Evolutionary conservation across 2,329 filamentous ascomycete species (phyloP), one percentile per base, ranked within the genome.

Genomic region (Exophiala spinifera): DNA sequence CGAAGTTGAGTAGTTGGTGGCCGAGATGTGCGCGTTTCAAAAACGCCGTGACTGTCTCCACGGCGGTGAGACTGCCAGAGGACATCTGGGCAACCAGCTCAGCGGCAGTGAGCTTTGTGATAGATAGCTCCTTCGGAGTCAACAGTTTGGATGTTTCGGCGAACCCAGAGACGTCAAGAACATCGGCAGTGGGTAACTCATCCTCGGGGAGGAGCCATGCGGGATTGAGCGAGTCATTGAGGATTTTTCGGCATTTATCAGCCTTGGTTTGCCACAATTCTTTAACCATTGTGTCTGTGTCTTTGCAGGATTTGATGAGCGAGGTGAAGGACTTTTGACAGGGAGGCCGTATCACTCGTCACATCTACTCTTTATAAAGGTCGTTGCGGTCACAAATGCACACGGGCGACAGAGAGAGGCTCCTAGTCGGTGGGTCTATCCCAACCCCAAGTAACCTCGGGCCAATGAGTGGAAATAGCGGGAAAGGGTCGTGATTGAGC

Each of bases 81-180:
- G 20, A 20, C 3, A 80, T 70, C 1, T 62, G 68, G 3, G 68
- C 64, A 0, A 72, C 74, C 4, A 63, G 70, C 51, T 77, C 73
- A 56, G 79, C 75, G 40, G 74, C 73, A 15, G 67, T 65, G 10
- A 60, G 70, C 28, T 78, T 74, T 0, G 78, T 80, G 42, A 80
- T 79, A 3, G 66, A 63, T 3, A 78, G 56, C 61, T 79, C 77
- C 25, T 67, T 60, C 0, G 65, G 20, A 0, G 72, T 69, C 14
- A 80, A 61, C 8, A 80, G 47, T 19, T 75, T 46, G 40, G 36
- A 46, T 13, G 15, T 50, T 2, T 50, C 39, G 15, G 67, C 64
- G 28, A 72, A 67, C 17, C 64, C 61, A 20, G 57, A 49, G 11
- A 72, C 67, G 51, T 67, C 64, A 31, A 70, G 66, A 46, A 65